Evolutionary conservation across 345 rosid species (phyloP).

Genomic region (Chamaenerion angustifolium): DNA sequence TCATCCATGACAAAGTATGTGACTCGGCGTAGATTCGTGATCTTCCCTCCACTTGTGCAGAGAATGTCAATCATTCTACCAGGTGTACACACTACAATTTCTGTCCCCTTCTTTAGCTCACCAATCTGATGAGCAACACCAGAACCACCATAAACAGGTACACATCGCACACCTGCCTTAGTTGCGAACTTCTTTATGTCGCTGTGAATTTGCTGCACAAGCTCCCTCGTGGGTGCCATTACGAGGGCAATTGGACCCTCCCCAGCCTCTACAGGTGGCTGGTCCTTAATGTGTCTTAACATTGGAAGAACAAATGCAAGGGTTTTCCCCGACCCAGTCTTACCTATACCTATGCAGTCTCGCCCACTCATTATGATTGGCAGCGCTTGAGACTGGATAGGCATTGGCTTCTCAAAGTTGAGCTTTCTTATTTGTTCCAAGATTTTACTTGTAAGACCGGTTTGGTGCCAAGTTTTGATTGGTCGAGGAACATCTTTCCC

Average conservation of each 20-base stretch:
- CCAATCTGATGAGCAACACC: slow-evolving; percentile 98
- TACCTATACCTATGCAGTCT: slow-evolving; percentile 92
- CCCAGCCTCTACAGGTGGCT: slow-evolving; percentile 86
- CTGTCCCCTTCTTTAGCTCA: slow-evolving; percentile 83
- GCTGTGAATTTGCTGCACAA: slow-evolving; percentile 88
- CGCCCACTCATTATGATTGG: slow-evolving; percentile 92
- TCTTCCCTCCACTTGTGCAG: slow-evolving; percentile 84
- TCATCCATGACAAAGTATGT: slow-evolving; percentile 90
- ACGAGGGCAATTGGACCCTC: slow-evolving; percentile 91
- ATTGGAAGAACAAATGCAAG: slow-evolving; percentile 91
- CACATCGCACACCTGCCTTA: slow-evolving; percentile 62
- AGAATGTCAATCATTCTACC: slow-evolving; percentile 95
- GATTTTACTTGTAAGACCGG: slow-evolving; percentile 74
- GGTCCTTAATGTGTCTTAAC: slow-evolving; percentile 97
- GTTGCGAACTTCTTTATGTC: slow-evolving; percentile 73
- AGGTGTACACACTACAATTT: slow-evolving; percentile 93
- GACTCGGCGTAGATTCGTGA: slow-evolving; percentile 72
- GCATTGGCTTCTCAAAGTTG: slow-evolving; percentile 80
- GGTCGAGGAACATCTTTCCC: slow-evolving; percentile 94
- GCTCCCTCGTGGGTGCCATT: slow-evolving; percentile 99
- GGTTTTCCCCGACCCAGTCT: slow-evolving; percentile 96
- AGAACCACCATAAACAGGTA: slow-evolving; percentile 91
- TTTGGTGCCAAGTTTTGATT: slow-evolving; percentile 88
- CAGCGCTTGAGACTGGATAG: slow-evolving; percentile 88
- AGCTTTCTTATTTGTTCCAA: slow-evolving; percentile 81